Conservation (phyloP, 768 basidiomycete genomes). For the Lactarius vividus region DNA sequence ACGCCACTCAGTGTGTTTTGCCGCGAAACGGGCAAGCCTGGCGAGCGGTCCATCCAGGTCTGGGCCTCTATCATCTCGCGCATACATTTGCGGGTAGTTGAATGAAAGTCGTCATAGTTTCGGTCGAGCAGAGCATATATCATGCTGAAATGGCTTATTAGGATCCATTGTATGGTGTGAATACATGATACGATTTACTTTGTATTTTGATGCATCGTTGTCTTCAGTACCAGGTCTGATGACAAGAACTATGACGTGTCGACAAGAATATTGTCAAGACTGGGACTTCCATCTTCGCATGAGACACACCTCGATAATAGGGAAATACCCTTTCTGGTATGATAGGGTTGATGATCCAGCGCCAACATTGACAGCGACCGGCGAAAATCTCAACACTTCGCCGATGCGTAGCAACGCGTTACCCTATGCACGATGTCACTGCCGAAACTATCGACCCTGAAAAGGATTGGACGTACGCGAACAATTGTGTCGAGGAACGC, state of each 20-base stretch:
- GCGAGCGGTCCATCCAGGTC: slow-evolving; percentile 31
- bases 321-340: slow-evolving; percentile 37
- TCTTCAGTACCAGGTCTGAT: slow-evolving; percentile 34
- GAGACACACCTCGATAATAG: slow-evolving; percentile 32
- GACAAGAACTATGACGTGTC: slow-evolving; percentile 32
- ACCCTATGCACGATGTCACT: slow-evolving; percentile 22
- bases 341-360: slow-evolving; percentile 26
- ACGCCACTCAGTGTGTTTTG: slow-evolving; percentile 30
- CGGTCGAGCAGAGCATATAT: slow-evolving; percentile 32
- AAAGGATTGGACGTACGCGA: slow-evolving; percentile 24
- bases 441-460: not conserved
- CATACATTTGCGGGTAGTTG: slow-evolving; percentile 29
- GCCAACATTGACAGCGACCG: slow-evolving; percentile 29
- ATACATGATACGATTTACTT: slow-evolving; percentile 28
- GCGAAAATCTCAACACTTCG: slow-evolving; percentile 33
- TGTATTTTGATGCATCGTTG: slow-evolving; percentile 34
- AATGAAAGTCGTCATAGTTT: slow-evolving; percentile 32
- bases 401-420: slow-evolving; percentile 34
- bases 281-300: not conserved
- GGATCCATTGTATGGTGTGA: not conserved
- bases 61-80: slow-evolving; percentile 26
- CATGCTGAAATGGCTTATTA: slow-evolving; percentile 16
- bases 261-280: not conserved
- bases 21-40: slow-evolving; percentile 11
- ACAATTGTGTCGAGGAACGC: slow-evolving; percentile 31